A percentile compares a stretch with the other conserved stretches of the same genome.
phyloP scores from a whole-genome alignment of 2,329 filamentous ascomycete genomes.

The Achaetomium macrosporum region DNA sequence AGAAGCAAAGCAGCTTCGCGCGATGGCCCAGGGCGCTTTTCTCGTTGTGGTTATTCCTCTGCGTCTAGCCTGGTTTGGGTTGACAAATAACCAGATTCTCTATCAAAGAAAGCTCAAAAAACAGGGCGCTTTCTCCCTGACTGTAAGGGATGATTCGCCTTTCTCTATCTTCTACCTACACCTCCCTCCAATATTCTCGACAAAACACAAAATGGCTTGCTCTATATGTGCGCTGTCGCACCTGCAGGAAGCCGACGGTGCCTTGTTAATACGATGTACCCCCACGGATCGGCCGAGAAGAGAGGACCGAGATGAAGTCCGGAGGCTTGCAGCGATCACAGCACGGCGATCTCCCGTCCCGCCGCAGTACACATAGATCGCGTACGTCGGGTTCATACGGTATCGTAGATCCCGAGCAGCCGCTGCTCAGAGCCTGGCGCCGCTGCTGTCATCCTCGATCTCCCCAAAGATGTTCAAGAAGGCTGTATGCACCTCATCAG shows the following conservation, averaged over 20 bases:
- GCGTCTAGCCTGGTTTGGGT: neutral
- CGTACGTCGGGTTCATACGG: neutral
- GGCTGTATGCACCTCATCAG: slow-evolving; percentile 77
- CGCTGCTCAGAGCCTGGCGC: slow-evolving; percentile 16
- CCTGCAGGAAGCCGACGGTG: slow-evolving; percentile 3
- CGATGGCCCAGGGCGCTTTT: neutral
- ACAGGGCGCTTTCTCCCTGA: too few species aligned
- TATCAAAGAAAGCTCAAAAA: too few species aligned
- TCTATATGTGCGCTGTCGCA: neutral
- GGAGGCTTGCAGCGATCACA: slow-evolving; percentile 1
- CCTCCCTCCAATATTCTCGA: neutral
- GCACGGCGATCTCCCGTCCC: slow-evolving; percentile 10
- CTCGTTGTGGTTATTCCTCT: neutral
- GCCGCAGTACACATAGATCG: neutral
- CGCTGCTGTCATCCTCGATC: slow-evolving; percentile 36
- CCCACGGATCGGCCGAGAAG: slow-evolving; percentile 9
- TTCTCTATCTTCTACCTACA: slow-evolving; percentile 1
- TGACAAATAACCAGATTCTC: neutral
- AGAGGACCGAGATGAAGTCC: neutral
- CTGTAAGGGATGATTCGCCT: neutral
- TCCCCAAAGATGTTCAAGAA: slow-evolving; percentile 79
- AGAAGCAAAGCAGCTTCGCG: neutral
- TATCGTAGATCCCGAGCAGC: neutral
- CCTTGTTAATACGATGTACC: neutral
- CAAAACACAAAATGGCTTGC: neutral